Base-by-base conservation (phyloP, 441 rosid species). In the Eutrema salsugineum region DNA sequence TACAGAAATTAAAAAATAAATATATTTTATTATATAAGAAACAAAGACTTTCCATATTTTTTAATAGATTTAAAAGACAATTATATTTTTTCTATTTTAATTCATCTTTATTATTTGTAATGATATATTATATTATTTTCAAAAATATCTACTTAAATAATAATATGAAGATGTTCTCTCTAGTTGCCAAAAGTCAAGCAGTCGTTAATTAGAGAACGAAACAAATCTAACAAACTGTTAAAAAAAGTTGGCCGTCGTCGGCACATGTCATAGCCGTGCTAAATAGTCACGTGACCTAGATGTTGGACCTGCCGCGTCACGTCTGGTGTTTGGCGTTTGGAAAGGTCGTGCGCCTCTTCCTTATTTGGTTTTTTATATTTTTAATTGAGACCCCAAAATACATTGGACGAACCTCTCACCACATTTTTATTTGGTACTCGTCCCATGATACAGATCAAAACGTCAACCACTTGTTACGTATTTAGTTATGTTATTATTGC, bases 291-390 rank as follows among this genome's bases (percentile, higher is more conserved):
- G 75, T 71, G 68, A 61, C 1, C 42, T 49, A n/a, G 50, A 38
- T 60, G 22, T 39, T 5, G 22, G 60, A 60, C 60, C 60, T 68
- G 69, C 76, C 27, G 51, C 61, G 63, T 64, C 76, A 64, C 78
- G 11, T 24, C 27, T 39, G 62, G 9, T 56, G 11, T 44, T 76
- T 78, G 78, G 82, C 58, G 55, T 24, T 58, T 71, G 63, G 79
- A 82, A 83, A 71, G 80, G 90, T 46, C 90, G 33, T 22, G 43
- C 14, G 36, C 32, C 63, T 42, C 50, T 30, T 38, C 59, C 1
- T 44, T 4, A 9, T 38, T 39, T 60, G 15, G 5, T 59, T 5
- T 49, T 61, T 5, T 35, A 7, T 48, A 6, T 48, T 49, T 39
- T 10, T 17, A 28, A 15, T 48, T 11, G 2, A 61, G 61, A 71